Percentiles rank a stretch among this genome's conserved stretches.
Evolutionary conservation across 768 basidiomycete species (phyloP).

Genomic region (Rhizopogon roseolus): DNA sequence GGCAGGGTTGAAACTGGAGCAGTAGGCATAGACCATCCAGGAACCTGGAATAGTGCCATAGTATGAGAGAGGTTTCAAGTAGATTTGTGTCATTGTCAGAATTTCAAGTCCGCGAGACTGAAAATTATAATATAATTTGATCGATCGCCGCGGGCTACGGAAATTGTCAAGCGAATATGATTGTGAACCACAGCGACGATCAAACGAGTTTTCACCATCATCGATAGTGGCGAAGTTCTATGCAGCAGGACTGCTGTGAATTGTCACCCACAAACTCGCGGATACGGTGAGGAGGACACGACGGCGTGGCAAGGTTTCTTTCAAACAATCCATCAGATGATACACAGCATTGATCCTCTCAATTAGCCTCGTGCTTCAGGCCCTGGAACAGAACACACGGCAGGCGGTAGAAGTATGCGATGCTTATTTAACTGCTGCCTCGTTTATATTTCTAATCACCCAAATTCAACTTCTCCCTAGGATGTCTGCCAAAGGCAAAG

Average conservation of each 20-base stretch:
- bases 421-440: neutral
- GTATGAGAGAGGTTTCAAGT: too few species aligned
- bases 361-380: neutral
- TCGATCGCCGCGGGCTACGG: neutral
- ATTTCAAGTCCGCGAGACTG: neutral
- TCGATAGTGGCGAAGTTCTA: neutral
- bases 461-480: neutral
- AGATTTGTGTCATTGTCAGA: too few species aligned
- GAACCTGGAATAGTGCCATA: constrained; percentile 59
- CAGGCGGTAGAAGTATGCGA: neutral
- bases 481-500: constrained; percentile 2
- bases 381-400: neutral
- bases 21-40: constrained; percentile 59
- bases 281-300: neutral
- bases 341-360: neutral
- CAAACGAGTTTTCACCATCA: neutral
- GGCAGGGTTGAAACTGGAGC: constrained; percentile 32
- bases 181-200: neutral
- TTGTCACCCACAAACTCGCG: neutral
- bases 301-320: neutral
- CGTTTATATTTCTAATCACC: neutral
- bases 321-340: neutral
- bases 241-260: neutral
- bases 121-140: neutral
- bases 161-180: neutral